phyloP scores from a whole-genome alignment of 1,284 basidiomycete genomes.

The Exobasidium rhododendri region DNA sequence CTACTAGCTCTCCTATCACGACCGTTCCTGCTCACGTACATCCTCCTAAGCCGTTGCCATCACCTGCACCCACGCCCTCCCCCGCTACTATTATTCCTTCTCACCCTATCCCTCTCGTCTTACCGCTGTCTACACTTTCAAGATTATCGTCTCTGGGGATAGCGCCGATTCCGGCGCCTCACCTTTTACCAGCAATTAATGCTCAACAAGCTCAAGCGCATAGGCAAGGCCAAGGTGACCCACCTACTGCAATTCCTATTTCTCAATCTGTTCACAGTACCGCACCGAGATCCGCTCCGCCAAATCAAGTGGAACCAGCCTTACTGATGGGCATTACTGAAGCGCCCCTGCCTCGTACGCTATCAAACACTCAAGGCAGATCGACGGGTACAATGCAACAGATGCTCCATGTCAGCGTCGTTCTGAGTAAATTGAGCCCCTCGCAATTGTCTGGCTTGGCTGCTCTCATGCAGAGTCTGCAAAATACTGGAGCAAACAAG shows the following conservation, averaged over 20 bases:
- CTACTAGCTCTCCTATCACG: background rate
- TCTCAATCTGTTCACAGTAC: constrained; percentile 12
- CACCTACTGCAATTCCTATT: background rate
- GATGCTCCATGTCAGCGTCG: constrained; percentile 48
- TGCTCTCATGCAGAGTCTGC: constrained; percentile 46
- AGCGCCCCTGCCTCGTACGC: background rate
- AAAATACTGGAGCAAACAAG: constrained; percentile 14
- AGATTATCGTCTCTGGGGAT: constrained; percentile 45
- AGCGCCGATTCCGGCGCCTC: constrained; percentile 39
- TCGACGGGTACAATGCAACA: constrained; percentile 25
- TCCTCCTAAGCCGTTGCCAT: background rate
- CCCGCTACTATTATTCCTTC: constrained; percentile 24
- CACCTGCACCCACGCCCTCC: background rate
- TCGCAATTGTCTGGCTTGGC: constrained; percentile 47
- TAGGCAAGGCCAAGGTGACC: background rate
- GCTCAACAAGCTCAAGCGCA: constrained; percentile 12
- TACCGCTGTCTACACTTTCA: constrained; percentile 43
- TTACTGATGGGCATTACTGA: constrained; percentile 48
- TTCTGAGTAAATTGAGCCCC: constrained; percentile 45
- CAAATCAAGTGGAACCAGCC: constrained; percentile 41
- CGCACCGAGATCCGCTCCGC: constrained; percentile 37
- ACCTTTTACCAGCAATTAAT: constrained; percentile 28
- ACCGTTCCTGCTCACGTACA: background rate
- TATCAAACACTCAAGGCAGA: background rate
- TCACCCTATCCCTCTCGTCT: constrained; percentile 48